Percentiles rank a stretch among this genome's conserved stretches.
Evolutionary conservation across 768 basidiomycete species (phyloP).

Genomic region (Boletus eberwhitei): DNA sequence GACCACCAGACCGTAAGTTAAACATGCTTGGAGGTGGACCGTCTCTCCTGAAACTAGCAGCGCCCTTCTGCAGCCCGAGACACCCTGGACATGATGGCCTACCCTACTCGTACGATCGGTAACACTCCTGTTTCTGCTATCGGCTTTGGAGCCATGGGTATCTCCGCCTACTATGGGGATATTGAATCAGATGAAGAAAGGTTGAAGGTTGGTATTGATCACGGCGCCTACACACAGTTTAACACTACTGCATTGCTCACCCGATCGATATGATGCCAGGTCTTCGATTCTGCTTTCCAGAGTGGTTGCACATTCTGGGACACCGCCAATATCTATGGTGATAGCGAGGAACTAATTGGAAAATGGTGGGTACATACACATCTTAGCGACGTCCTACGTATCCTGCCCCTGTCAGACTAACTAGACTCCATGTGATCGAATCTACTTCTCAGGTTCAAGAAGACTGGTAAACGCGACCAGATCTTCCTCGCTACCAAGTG

Average conservation of each 20-base stretch:
- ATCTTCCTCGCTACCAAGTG: constrained; percentile 67
- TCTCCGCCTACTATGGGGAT: constrained; percentile 48
- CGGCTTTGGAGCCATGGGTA: constrained; percentile 61
- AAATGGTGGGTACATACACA: constrained; percentile 34
- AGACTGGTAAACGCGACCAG: constrained; percentile 41
- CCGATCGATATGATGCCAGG: constrained; percentile 16
- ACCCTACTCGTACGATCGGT: constrained; percentile 31
- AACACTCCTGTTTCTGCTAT: constrained; percentile 40
- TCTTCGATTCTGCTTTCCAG: constrained; percentile 42
- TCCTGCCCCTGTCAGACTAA: not conserved
- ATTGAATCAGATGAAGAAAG: constrained; percentile 52
- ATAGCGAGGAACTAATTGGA: constrained; percentile 44
- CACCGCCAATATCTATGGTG: constrained; percentile 41
- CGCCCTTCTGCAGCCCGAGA: not conserved
- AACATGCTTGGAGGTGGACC: not conserved
- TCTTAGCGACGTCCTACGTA: not conserved
- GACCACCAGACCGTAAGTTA: too few species aligned
- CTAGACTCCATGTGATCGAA: too few species aligned
- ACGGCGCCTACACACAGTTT: too few species aligned
- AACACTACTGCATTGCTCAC: not conserved
- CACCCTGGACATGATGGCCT: constrained; percentile 4
- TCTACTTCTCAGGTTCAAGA: constrained; percentile 38
- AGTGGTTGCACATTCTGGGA: constrained; percentile 47
- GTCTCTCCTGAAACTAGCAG: not conserved
- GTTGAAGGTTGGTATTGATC: constrained; percentile 42